These are phyloP conservation scores for Tetratostichococcus sp. DNA, from an alignment of 139 green algal genomes.

Conservation along the genomic window DNA sequence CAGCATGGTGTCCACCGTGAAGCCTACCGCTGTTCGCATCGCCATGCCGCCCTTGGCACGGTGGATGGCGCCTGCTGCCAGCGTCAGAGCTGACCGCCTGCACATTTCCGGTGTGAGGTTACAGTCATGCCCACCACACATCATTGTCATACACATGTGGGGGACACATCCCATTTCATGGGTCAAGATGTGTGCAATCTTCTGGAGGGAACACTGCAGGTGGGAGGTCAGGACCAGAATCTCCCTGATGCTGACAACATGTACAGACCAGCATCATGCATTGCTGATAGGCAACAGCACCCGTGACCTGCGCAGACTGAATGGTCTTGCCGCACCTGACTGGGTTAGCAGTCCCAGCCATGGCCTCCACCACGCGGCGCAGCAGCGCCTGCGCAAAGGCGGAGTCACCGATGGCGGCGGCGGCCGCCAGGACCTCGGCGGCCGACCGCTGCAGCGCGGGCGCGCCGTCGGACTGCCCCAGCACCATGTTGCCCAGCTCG, in stretches of 20 bases:
- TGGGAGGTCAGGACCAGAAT: no score
- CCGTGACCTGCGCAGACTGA: not conserved
- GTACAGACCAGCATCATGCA: no score
- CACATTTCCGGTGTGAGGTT: not conserved
- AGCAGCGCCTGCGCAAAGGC: constrained; percentile 21
- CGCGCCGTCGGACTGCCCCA: constrained; percentile 30
- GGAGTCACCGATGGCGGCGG: constrained; percentile 41
- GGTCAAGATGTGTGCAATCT: no score
- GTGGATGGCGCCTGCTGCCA: constrained; percentile 69
- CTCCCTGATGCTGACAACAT: no score
- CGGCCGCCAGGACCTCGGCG: constrained; percentile 61
- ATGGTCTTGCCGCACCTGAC: not conserved
- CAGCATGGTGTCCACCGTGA: constrained; percentile 49
- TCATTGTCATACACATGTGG: no score
- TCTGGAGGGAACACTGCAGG: no score
- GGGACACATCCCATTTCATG: no score
- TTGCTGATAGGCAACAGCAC: not conserved
- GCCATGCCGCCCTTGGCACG: constrained; percentile 62
- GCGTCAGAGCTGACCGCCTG: constrained; percentile 55
- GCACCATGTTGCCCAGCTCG: constrained; percentile 45
- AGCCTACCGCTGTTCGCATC: constrained; percentile 44
- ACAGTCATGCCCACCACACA: not conserved
- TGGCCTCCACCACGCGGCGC: constrained; percentile 13
- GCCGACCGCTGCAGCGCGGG: constrained; percentile 41
- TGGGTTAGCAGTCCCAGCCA: constrained; percentile 1